phyloP scores from a whole-genome alignment of 148 eudicot species.

The Rhododendron griersonianum region DNA sequence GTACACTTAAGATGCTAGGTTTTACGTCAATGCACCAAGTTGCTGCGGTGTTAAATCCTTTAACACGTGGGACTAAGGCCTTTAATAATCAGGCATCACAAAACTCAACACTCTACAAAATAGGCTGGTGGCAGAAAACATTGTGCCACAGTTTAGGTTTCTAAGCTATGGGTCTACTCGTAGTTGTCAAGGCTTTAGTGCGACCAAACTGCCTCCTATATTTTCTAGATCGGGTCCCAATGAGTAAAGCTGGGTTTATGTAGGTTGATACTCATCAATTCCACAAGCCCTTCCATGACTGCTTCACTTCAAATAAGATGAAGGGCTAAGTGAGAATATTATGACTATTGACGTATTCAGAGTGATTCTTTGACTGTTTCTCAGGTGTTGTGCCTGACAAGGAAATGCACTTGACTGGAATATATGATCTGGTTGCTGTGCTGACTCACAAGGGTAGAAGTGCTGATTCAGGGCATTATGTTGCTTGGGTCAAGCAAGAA shows the following conservation, averaged over 20 bases:
- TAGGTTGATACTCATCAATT: neutral
- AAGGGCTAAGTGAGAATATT: neutral
- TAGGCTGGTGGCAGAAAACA: neutral
- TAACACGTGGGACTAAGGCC: neutral
- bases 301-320: neutral
- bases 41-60: neutral
- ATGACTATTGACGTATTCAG: neutral
- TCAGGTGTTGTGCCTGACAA: conserved; percentile 42
- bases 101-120: neutral
- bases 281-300: neutral
- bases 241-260: neutral
- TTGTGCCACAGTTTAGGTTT: neutral
- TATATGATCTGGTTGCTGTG: conserved; percentile 79
- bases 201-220: neutral
- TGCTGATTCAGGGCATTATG: conserved; percentile 98
- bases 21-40: neutral
- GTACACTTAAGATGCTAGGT: neutral
- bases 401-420: conserved; percentile 59
- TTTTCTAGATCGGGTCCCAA: neutral
- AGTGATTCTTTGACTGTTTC: conserved; percentile 8
- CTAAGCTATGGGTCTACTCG: neutral
- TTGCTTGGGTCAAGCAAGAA: conserved; percentile 98
- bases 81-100: neutral
- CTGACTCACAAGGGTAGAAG: conserved; percentile 96
- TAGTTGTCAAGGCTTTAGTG: neutral